These are phyloP conservation scores for Drechmeria coniospora DNA, from an alignment of 2,329 filamentous ascomycete species.

Conservation along the genomic window DNA sequence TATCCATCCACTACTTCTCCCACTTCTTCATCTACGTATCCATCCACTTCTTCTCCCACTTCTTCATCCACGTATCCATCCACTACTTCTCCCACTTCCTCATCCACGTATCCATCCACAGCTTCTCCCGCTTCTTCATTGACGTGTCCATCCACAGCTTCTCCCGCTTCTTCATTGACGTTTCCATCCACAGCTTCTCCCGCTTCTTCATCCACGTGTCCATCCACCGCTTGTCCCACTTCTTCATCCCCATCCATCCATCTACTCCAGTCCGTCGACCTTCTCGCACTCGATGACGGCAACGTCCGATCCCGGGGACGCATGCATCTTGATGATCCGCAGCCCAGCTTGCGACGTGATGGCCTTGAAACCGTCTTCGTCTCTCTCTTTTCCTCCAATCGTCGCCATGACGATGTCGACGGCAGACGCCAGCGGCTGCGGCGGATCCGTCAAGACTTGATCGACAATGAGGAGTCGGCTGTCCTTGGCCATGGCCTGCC, in stretches of 20 bases:
- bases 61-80: too few relatives aligned
- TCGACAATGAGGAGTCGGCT: constrained; percentile 19
- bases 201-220: too few relatives aligned
- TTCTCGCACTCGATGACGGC: constrained; percentile 9
- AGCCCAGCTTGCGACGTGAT: constrained; percentile 12
- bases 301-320: constrained; percentile 3
- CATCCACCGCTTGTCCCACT: too few relatives aligned
- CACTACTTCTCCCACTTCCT: too few relatives aligned
- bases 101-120: too few relatives aligned
- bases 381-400: constrained; percentile 18
- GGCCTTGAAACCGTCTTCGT: constrained; percentile 10
- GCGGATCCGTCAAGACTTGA: constrained; percentile 13
- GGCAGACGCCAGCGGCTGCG: constrained; percentile 9
- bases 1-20: too few relatives aligned
- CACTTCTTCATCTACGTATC: too few relatives aligned
- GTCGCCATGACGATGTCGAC: constrained; percentile 17
- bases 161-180: too few relatives aligned
- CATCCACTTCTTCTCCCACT: too few relatives aligned
- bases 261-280: not conserved
- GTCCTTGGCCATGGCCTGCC: constrained; percentile 14
- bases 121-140: too few relatives aligned
- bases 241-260: not conserved
- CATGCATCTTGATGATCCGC: constrained; percentile 9
- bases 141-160: too few relatives aligned
- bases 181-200: too few relatives aligned